Percentiles rank a stretch among this genome's conserved stretches.
phyloP scores from a whole-genome alignment of 2,329 filamentous ascomycete species.

The Colletotrichum sp. region DNA sequence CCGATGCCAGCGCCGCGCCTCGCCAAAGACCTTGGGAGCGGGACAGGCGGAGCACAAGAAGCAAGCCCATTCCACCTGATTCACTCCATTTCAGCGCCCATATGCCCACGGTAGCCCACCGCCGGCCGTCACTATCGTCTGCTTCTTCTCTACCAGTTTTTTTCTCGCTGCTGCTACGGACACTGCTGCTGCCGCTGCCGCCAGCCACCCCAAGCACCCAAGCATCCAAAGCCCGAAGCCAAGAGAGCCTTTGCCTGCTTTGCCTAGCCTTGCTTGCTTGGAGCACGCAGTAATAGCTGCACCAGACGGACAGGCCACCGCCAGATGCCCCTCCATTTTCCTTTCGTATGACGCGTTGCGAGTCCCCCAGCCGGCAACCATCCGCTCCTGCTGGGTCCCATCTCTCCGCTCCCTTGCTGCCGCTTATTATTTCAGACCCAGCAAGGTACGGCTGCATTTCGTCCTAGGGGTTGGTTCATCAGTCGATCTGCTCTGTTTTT shows the following conservation, averaged over 20 bases:
- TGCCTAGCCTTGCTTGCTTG: neutral
- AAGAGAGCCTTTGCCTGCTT: neutral
- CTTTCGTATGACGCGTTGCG: slow-evolving; percentile 18
- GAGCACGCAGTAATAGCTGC: neutral
- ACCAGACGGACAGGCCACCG: neutral
- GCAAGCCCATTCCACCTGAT: slow-evolving; percentile 15
- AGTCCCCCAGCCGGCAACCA: slow-evolving; percentile 5
- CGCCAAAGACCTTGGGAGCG: slow-evolving; percentile 12
- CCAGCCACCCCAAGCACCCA: neutral
- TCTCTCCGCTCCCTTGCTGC: slow-evolving; percentile 3
- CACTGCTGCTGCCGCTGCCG: neutral
- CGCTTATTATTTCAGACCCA: neutral
- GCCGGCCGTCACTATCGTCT: neutral
- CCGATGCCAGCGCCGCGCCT: slow-evolving; percentile 4
- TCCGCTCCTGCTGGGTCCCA: slow-evolving; percentile 11
- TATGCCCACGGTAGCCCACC: neutral
- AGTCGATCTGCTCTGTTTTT: neutral
- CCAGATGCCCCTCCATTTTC: slow-evolving; percentile 6
- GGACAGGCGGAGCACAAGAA: slow-evolving; percentile 22
- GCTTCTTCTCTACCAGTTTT: neutral
- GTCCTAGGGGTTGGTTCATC: neutral
- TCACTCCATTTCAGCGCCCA: neutral
- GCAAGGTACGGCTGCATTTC: slow-evolving; percentile 1
- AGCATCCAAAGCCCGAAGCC: neutral
- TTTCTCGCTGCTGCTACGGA: neutral